Conservation (phyloP, 805 yeast species). For the Saccharomyces kudriavzevii region DNA sequence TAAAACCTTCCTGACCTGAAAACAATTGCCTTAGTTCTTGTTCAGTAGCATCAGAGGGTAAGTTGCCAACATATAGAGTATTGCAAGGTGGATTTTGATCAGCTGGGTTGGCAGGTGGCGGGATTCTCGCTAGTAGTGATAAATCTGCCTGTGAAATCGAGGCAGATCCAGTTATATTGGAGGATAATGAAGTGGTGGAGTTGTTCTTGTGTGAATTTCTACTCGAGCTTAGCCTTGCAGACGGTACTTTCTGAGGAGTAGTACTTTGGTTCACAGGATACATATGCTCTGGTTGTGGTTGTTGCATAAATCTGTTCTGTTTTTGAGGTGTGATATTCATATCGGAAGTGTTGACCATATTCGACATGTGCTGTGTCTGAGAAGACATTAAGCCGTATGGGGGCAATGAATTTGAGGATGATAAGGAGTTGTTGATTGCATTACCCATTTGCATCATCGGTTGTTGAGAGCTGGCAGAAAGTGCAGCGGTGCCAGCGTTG, state of each 20-base stretch:
- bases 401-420: constrained; percentile 11
- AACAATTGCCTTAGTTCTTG: constrained; percentile 82
- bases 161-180: constrained; percentile 13
- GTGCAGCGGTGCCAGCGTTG: constrained; percentile 14
- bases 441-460: constrained; percentile 1
- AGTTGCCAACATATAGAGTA: constrained; percentile 90
- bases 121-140: constrained; percentile 67
- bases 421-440: constrained; percentile 10
- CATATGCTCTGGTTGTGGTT: constrained; percentile 5
- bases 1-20: constrained; percentile 84
- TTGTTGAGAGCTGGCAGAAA: not conserved
- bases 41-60: constrained; percentile 96
- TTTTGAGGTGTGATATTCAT: not conserved
- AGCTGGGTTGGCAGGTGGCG: constrained; percentile 94
- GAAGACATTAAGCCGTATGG: constrained; percentile 7
- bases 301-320: not conserved
- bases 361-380: constrained; percentile 1
- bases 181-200: constrained; percentile 26
- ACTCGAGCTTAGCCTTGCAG: constrained; percentile 11
- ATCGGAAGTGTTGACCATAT: not conserved
- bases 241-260: constrained; percentile 16
- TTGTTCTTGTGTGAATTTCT: constrained; percentile 18
- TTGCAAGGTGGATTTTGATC: constrained; percentile 99
- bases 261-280: constrained; percentile 6
- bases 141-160: constrained; percentile 46